Base-by-base conservation (phyloP, 2,329 filamentous ascomycete species). In the Alternaria gansuensis region DNA sequence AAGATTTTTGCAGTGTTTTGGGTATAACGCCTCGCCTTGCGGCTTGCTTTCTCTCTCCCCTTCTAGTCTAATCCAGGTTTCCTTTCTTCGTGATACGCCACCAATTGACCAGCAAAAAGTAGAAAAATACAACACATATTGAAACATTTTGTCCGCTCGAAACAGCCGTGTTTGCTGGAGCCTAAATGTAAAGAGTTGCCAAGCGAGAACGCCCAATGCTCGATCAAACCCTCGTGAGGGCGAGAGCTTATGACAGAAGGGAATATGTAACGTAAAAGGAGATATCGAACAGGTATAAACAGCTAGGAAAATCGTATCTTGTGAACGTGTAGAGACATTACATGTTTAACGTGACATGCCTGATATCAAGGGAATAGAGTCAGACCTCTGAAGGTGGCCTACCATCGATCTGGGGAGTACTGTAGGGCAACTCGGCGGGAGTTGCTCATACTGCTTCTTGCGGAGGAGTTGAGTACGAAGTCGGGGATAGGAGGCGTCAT, bases 401-500 rank as follows among this genome's bases (percentile, higher is more conserved):
- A 54, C 68, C 60, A 69, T 51, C 62, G 57, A 40, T 68, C 65
- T 29, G 64, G 61, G 26, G 67, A 68, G 40, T 57, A 60, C 37
- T 73, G 67, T 1, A 76, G 61, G 31, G 62, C 71, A 28, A 76
- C 67, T 57, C 71, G 76, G 29, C 66, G 64, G 23, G 67, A 66
- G 21, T 68, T 66, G 51, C 68, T 74, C 53, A 75, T 61, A 60
- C 78, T 80, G 59, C 72, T 78, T 37, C 78, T 67, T 17, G 76
- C 72, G 5, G 78, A 78, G 9, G 77, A 74, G 43, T 76, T 76
- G 26, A 81, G 71, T 9, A 82, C 73, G 60, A 80, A 81, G 31
- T 79, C 77, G 0, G 80, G 80, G 23, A 82, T 78, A 3, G 77
- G 77, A 31, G 77, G 77, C 2, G 77, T 79, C 71, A 78, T 75